Base-by-base conservation (phyloP, 345 rosid genomes). In the Arabis alpina region DNA sequence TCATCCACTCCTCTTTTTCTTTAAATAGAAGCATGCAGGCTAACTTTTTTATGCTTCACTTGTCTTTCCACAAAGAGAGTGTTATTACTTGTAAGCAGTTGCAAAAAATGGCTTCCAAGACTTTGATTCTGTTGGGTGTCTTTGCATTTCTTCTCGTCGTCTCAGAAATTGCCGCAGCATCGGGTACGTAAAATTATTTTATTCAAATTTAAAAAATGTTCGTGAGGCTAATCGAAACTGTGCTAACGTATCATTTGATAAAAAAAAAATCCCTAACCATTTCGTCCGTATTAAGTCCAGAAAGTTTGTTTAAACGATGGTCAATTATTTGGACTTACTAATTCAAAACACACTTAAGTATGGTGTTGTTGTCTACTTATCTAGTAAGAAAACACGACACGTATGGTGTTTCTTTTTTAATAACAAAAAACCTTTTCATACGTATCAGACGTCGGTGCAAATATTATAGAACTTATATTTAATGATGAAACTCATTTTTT, bases 11-110 rank as follows among this genome's bases (percentile, higher is more conserved):
- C 0, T 30, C n/a, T 10, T 16, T 61, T 41, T 4, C 49, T 71
- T 6, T 71, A 61, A 71, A 71, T 60, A 71, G 66, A 14, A 28
- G 44, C 44, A 52, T 51, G 66, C 58, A 58, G 4, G 56, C 23
- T 19, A 19, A 37, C 39, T 49, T 39, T 48, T 27, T 70, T 58
- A 70, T n/a, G n/a, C n/a, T n/a, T 58, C 66, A 66, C 41, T 41
- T 41, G 12, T 2, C 12, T 14, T 11, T 15, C 25, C 23, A 19
- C 14, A 45, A 3, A 9, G 30, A 37, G 25, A 54, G 28, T 5
- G 57, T 36, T 8, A n/a, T 47, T 15, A 34, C 4, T 36, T 23
- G 36, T 2, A 45, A 49, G 1, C 3, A 51, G 7, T 27, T 14
- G 1, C 30, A 19, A 43, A 12, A 68, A 30, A 68, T 68, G 73